phyloP scores from a whole-genome alignment of 1,139 yeast species.

The Pichia sp. region DNA sequence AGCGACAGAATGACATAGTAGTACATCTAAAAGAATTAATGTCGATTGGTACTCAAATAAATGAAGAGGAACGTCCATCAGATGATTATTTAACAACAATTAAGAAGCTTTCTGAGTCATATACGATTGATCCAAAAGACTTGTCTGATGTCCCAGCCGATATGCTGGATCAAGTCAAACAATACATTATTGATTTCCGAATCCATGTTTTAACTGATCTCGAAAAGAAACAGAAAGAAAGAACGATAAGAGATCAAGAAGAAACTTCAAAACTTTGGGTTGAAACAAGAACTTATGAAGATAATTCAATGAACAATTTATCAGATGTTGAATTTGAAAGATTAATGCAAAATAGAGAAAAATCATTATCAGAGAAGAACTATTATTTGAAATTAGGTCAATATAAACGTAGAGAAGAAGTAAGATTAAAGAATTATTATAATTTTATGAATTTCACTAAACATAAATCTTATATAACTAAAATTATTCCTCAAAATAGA shows the following conservation, averaged over 20 bases:
- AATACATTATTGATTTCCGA: slow-evolving; percentile 58
- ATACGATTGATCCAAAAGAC: slow-evolving; percentile 55
- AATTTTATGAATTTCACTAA: slow-evolving; percentile 22
- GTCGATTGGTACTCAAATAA: neutral
- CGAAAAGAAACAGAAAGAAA: slow-evolving; percentile 53
- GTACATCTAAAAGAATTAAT: neutral
- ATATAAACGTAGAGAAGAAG: slow-evolving; percentile 22
- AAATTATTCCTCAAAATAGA: slow-evolving; percentile 31
- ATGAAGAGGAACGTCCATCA: slow-evolving; percentile 2
- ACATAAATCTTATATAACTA: slow-evolving; percentile 19
- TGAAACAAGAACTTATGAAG: neutral
- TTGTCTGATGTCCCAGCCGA: slow-evolving; percentile 57
- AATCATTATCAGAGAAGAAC: slow-evolving; percentile 24
- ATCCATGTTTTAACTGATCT: slow-evolving; percentile 47
- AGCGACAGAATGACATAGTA: too few relatives aligned
- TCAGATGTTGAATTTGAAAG: slow-evolving; percentile 22
- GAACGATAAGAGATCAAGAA: slow-evolving; percentile 45
- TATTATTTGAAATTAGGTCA: slow-evolving; percentile 15
- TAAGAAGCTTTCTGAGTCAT: slow-evolving; percentile 29
- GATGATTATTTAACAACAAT: slow-evolving; percentile 16
- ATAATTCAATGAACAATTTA: neutral
- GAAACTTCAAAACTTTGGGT: slow-evolving; percentile 45
- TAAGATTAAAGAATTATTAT: slow-evolving; percentile 18
- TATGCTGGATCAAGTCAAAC: slow-evolving; percentile 49
- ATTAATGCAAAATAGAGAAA: slow-evolving; percentile 23